These are phyloP conservation scores for Cordyceps cateniannulata DNA, from an alignment of 2,329 filamentous ascomycete species.

Conservation along the genomic window DNA sequence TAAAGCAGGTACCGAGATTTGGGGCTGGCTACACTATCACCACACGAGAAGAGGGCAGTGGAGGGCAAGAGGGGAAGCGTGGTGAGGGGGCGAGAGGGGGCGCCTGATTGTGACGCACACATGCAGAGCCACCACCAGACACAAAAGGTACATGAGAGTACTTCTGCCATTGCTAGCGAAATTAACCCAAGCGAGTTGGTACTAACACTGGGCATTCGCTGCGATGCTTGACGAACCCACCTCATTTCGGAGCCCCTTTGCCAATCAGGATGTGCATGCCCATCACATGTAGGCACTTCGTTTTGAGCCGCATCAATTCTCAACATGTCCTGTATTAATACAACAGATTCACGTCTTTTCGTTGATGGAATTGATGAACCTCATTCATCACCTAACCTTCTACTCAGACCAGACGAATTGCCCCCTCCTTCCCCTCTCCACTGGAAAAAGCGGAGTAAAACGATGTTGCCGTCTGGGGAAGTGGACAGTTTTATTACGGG, in stretches of 20 bases:
- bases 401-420: not conserved
- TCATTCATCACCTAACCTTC: not conserved
- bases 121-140: not conserved
- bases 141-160: conserved; percentile 2
- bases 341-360: not conserved
- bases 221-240: not conserved
- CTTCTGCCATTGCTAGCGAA: not conserved
- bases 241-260: not conserved
- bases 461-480: conserved; percentile 12
- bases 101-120: not conserved
- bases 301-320: not conserved
- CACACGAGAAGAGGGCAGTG: too few species aligned
- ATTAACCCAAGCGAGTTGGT: not conserved
- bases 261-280: not conserved
- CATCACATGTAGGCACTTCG: not conserved
- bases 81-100: not conserved
- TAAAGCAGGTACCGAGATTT: too few species aligned
- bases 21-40: too few species aligned
- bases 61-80: too few species aligned
- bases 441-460: not conserved
- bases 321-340: not conserved
- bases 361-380: not conserved
- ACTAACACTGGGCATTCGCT: not conserved
- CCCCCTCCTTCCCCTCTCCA: not conserved
- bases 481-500: not conserved